Evolutionary conservation across 352 stramenopile species (phyloP).

Genomic region (Globisporangium mamillatum): DNA sequence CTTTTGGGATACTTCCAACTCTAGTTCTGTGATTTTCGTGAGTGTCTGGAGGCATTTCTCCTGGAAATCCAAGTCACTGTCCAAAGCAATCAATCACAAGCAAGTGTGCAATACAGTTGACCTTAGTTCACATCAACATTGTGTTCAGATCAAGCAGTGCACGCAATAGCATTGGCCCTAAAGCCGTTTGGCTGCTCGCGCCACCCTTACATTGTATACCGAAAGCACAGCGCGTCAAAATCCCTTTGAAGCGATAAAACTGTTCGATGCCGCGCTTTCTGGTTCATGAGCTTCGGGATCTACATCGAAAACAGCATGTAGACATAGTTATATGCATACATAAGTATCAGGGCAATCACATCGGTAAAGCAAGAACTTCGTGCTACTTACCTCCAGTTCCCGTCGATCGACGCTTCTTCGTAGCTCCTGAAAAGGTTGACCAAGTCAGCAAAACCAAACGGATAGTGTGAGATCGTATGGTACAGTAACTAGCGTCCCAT

Average conservation of each 20-base stretch:
- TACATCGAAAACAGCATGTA: not conserved
- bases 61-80: conserved; percentile 11
- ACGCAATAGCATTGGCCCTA: too few relatives aligned
- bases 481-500: too few relatives aligned
- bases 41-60: conserved; percentile 17
- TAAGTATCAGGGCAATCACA: not conserved
- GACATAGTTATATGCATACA: too few relatives aligned
- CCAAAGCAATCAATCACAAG: not conserved
- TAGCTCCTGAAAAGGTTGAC: not conserved
- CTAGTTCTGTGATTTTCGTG: conserved; percentile 13
- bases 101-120: too few relatives aligned
- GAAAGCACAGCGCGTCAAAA: conserved; percentile 8
- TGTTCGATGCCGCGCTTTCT: not conserved
- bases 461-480: not conserved
- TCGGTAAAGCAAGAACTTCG: not conserved
- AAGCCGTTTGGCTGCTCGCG: not conserved
- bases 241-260: not conserved
- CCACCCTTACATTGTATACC: conserved; percentile 4
- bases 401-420: not conserved
- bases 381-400: not conserved
- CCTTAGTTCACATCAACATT: not conserved
- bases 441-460: not conserved
- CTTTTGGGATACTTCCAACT: conserved; percentile 3
- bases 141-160: not conserved
- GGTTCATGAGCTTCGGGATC: not conserved